These are phyloP conservation scores for Sisymbrium altissimum DNA, from an alignment of 345 rosid species.

Conservation along the genomic window DNA sequence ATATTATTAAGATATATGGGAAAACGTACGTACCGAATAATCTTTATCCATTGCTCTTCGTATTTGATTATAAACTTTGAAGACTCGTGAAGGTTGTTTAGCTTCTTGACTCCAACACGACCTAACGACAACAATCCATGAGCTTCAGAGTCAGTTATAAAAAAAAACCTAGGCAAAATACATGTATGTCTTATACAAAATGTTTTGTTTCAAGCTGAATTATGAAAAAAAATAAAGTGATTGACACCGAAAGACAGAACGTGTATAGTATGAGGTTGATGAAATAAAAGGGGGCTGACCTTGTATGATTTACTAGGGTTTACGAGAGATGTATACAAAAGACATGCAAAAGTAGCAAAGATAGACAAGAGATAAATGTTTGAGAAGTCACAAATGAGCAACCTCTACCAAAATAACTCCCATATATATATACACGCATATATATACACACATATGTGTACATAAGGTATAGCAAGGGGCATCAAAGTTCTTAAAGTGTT, in stretches of 20 bases:
- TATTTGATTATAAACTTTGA: constrained; percentile 11
- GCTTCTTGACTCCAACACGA: background rate
- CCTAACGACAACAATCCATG: constrained; percentile 5
- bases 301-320: background rate
- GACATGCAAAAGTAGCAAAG: constrained; percentile 16
- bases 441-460: background rate
- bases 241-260: background rate
- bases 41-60: constrained; percentile 57
- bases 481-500: constrained; percentile 1
- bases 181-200: background rate
- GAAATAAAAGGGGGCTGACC: background rate
- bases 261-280: background rate
- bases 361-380: background rate
- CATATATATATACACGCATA: constrained; percentile 7
- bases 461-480: background rate
- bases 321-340: background rate
- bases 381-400: constrained; percentile 26
- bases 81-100: background rate
- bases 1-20: too few species aligned
- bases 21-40: constrained; percentile 54
- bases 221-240: background rate
- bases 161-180: background rate
- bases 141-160: background rate
- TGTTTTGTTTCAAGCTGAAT: background rate
- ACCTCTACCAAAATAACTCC: constrained; percentile 3